Evolutionary conservation across 2,329 filamentous ascomycete species (phyloP).

Genomic region (Colletotrichum lentis): DNA sequence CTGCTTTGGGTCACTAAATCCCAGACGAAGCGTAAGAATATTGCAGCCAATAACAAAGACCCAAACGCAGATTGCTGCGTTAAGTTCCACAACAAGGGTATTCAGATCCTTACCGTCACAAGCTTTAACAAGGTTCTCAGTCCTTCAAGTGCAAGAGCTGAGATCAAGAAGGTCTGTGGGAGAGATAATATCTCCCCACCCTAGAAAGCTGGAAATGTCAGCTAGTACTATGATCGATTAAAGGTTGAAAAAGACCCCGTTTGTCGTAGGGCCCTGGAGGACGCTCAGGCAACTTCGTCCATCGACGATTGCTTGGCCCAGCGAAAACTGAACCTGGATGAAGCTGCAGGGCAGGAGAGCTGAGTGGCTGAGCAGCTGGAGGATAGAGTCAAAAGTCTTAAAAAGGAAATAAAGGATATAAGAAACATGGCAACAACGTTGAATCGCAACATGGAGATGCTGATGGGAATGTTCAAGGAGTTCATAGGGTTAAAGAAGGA

Average conservation of each 20-base stretch:
- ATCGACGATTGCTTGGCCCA: not conserved
- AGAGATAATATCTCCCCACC: conserved; percentile 23
- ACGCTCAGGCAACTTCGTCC: not conserved
- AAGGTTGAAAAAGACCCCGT: not conserved
- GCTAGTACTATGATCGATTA: not conserved
- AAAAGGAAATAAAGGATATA: not conserved
- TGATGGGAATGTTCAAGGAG: not conserved
- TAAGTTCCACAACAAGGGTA: conserved; percentile 17
- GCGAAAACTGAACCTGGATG: not conserved
- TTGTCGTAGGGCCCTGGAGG: not conserved
- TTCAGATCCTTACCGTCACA: conserved; percentile 25
- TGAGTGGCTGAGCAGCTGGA: not conserved
- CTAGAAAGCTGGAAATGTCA: conserved; percentile 18
- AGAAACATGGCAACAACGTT: not conserved
- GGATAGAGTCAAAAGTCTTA: not conserved
- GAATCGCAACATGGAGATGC: not conserved
- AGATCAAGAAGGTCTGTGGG: conserved; percentile 27
- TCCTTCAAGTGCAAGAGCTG: not conserved
- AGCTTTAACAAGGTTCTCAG: conserved; percentile 27
- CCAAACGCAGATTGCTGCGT: conserved; percentile 28
- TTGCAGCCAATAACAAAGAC: conserved; percentile 9
- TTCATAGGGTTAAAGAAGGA: not conserved
- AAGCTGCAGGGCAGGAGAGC: not conserved
- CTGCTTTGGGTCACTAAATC: conserved; percentile 32
- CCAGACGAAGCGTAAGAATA: conserved; percentile 23